Percentiles rank a stretch among this genome's conserved stretches.
Evolutionary conservation across 2,329 filamentous ascomycete species (phyloP).

Genomic region (Colletotrichum chlorophyti): DNA sequence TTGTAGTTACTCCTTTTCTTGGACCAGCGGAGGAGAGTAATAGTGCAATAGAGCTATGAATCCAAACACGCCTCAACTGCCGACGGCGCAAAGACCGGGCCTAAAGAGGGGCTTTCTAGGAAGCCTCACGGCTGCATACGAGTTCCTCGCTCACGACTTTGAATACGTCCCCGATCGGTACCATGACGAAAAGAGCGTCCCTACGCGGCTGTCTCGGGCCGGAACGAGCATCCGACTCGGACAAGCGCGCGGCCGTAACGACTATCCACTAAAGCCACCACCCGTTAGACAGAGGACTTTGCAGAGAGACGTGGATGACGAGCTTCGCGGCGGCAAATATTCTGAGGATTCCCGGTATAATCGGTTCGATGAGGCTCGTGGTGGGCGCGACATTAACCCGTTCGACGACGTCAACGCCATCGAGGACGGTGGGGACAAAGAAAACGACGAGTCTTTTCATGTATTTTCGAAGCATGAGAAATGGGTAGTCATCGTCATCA

Average conservation of each 20-base stretch:
- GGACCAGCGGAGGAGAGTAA: not conserved
- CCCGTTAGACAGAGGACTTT: conserved; percentile 20
- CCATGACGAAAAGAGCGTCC: conserved; percentile 10
- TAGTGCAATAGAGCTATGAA: conserved; percentile 8
- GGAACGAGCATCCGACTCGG: conserved; percentile 17
- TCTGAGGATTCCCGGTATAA: conserved; percentile 4
- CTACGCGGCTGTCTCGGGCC: conserved; percentile 21
- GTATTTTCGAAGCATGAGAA: conserved; percentile 48
- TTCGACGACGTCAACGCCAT: conserved; percentile 9
- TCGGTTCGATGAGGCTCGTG: conserved; percentile 4
- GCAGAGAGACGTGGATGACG: not conserved
- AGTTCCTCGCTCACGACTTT: conserved; percentile 22
- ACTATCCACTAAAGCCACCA: conserved; percentile 9
- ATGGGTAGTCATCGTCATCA: conserved; percentile 53
- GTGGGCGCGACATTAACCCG: conserved; percentile 2
- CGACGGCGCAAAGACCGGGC: conserved; percentile 8
- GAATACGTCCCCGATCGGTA: conserved; percentile 21
- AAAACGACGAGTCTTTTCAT: conserved; percentile 35
- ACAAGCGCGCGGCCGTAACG: conserved; percentile 10
- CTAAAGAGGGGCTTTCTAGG: not conserved
- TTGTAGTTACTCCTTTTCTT: not conserved
- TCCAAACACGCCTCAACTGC: conserved; percentile 1
- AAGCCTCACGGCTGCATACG: conserved; percentile 15
- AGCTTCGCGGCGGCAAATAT: not conserved
- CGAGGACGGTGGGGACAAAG: not conserved